Evolutionary conservation across 768 basidiomycete species (phyloP), one percentile per base, ranked within the genome.

Genomic region (Collybia sordida): DNA sequence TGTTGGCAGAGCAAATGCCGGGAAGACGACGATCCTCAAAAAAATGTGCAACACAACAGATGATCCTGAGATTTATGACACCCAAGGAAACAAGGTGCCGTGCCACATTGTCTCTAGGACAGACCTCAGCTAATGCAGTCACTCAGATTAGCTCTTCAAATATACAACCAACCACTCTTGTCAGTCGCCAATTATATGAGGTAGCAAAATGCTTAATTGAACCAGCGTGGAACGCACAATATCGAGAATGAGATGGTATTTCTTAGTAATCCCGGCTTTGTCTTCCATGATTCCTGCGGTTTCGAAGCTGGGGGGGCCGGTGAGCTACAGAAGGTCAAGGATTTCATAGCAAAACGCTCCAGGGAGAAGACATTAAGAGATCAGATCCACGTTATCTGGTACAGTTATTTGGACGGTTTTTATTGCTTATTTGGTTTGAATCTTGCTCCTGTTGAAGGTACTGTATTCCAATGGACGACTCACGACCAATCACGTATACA

Each of bases 241-340:
- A 66, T 73, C 24, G 49, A 65, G 41, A 48, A 56, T 35, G 53
- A 61, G 46, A 60, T 69, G 31, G 50, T 59, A 6, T 74, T 68
- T 52, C 38, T 31, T 18, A 68, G 59, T 55, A 67, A 67, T 25
- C 56, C 51, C 4, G 40, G 53, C 3, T 74, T 72, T 53, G 59
- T 74, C n/a, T 74, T 74, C 48, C 74, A 75, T 37, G 73, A 75
- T 47, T 75, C 74, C 17, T 48, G 60, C 38, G 74, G 72, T 3
- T 72, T 75, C 43, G 71, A 74, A 55, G 50, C 68, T 19, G 73
- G 73, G 2, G 54, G 52, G 1, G 55, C 19, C 0, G 50, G 54
- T 2, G 66, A 74, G 49, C 45, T 72, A 3, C 45, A 59, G 1
- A 58, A 45, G 6, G 64, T 74, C 17, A 56, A 51, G 38, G 36